These are phyloP conservation scores for Mrakia hoshinonis DNA, from an alignment of 768 basidiomycete genomes.

Conservation along the genomic window DNA sequence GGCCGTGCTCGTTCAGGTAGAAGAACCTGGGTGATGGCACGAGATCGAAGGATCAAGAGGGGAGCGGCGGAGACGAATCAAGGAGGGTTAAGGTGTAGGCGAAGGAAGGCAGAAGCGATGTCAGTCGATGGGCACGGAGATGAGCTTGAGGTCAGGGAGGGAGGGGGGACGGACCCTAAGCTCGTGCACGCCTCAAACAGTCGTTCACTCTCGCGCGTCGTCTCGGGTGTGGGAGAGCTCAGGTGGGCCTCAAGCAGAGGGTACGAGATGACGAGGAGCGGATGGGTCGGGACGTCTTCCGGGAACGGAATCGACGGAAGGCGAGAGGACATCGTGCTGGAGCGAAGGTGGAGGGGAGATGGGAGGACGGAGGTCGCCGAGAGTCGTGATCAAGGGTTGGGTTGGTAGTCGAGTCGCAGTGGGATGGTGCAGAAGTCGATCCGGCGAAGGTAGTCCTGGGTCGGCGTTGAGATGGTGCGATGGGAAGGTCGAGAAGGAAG, in stretches of 20 bases:
- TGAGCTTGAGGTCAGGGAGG: no score
- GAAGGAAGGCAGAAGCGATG: no score
- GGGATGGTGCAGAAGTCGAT: no score
- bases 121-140: no score
- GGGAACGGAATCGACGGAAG: slow-evolving; percentile 45
- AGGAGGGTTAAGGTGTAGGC: no score
- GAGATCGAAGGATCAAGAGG: no score
- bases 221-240: slow-evolving; percentile 31
- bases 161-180: slow-evolving; percentile 33
- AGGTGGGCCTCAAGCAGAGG: slow-evolving; percentile 42
- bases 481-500: no score
- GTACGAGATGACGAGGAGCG: slow-evolving; percentile 53
- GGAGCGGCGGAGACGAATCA: no score
- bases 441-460: no score
- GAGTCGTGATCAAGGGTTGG: no score
- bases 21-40: slow-evolving; percentile 58
- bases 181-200: slow-evolving; percentile 55
- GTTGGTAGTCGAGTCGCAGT: no score
- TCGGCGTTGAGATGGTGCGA: no score
- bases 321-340: slow-evolving; percentile 17
- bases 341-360: background rate
- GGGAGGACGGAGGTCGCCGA: background rate
- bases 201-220: slow-evolving; percentile 46
- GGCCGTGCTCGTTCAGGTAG: slow-evolving; percentile 58
- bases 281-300: slow-evolving; percentile 49